These are phyloP conservation scores for Skeletonema tropicum DNA, from an alignment of 108 stramenopile genomes.

Conservation along the genomic window DNA sequence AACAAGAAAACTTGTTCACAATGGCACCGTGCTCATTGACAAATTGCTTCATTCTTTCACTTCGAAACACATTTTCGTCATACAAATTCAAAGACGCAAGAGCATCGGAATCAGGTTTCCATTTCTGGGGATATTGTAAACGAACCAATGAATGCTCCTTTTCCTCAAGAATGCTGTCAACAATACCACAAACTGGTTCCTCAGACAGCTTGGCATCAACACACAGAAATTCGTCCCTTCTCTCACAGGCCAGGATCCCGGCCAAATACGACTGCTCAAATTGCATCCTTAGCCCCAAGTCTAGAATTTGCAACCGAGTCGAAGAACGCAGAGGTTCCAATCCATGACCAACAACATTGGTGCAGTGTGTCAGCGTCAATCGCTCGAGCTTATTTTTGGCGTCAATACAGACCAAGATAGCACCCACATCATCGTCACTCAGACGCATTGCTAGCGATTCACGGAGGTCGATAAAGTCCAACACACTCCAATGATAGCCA, in stretches of 20 bases:
- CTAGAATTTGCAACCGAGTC: neutral
- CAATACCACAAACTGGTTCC: neutral
- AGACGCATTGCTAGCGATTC: neutral
- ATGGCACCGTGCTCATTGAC: neutral
- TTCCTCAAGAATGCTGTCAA: neutral
- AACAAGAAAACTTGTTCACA: neutral
- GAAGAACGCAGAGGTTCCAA: neutral
- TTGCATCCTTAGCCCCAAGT: neutral
- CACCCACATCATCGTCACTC: neutral
- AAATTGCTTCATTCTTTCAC: neutral
- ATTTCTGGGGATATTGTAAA: neutral
- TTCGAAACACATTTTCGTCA: neutral
- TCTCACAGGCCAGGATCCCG: neutral
- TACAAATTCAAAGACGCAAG: neutral
- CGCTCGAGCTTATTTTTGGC: neutral
- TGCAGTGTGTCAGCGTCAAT: neutral
- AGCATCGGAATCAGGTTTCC: too few relatives aligned
- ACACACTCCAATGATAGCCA: neutral
- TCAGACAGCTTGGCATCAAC: neutral
- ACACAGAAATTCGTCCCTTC: neutral
- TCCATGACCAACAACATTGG: neutral
- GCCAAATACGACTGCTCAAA: neutral
- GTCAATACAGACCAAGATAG: neutral
- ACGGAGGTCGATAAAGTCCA: neutral
- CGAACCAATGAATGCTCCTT: neutral